Base-by-base conservation (phyloP, 495 filamentous ascomycete genomes). In the Podospora conica region DNA sequence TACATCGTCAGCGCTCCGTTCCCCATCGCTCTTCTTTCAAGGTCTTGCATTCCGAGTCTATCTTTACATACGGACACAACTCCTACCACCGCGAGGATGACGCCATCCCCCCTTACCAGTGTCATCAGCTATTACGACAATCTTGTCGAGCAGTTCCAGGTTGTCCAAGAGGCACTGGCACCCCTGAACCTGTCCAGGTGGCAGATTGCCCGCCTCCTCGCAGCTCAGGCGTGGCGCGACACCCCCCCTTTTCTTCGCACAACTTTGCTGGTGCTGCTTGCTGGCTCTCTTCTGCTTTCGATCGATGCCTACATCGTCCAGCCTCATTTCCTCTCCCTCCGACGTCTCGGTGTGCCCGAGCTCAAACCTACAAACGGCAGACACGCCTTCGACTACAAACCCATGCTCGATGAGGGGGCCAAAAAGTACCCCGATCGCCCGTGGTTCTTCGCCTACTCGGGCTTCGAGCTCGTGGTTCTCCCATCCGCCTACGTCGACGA, bases 361-460 rank as follows among this genome's bases (percentile, higher is more conserved):
- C 53, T 64, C 0, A 56, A 56, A 10, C 61, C 61, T 9, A 29
- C 27, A 22, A 31, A 56, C n/a, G 61, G 61, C 18, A 55, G 53
- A 20, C 61, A 64, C 27, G 53, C 61, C 6, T 64, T 54, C 40
- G 61, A 64, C 61, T 64, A 64, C 53, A 64, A 64, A 25, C 61
- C 61, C 24, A 64, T 64, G 53, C 61, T 64, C 0, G 53, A 64
- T 18, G 53, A 64, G 21, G 61, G 53, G 4, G 61, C 61, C 25
- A 55, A 64, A 27, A 64, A 64, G 53, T 64, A 64, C 8, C 53
- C 61, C n/a, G 12, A 64, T 20, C 23, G 7, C 18, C 61, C 61
- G 18, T 64, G 61, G 61, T 64, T 64, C 53, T 64, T 64, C 25
- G 1, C 61, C 53, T 64, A 64, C 61, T 64, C 61, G 4, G 61